Base-by-base conservation (phyloP, 2,329 filamentous ascomycete genomes). In the Lachnellula cervina region DNA sequence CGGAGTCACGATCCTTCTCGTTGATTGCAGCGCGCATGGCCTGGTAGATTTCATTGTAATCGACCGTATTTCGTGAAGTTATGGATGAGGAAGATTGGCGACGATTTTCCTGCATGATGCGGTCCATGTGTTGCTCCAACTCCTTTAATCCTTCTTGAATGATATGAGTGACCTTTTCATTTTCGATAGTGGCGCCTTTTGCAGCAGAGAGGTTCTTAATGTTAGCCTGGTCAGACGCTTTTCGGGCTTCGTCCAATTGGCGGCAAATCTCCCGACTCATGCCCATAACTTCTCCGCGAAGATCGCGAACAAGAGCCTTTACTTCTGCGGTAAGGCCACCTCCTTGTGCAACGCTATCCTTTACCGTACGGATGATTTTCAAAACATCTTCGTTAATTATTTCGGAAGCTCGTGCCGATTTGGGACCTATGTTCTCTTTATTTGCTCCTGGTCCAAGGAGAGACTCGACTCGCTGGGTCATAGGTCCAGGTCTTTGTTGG, bases 251-350 rank as follows among this genome's bases (percentile, higher is more conserved):
- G 59, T 94, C 89, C n/a, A 97, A 80, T 62, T 91, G 88, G 55
- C 90, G 87, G 42, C 88, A 91, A 48, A 97, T 83, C 62, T 97
- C 91, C 55, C 93, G 82, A 4, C 93, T 93, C 92, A 97, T 97
- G 3, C 91, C 92, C 4, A 97, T 79, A 8, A 97, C 91, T 69
- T 97, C 93, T 2, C 91, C 92, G 21, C 93, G 86, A 37, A 97
- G 79, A 67, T 97, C 92, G 23, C 91, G 86, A 8, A 97, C 89
- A 8, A 96, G 79, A 4, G 90, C 86, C 72, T 97, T 97, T 61
- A 96, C 90, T 70, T 96, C 90, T 54, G 90, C 90, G 1, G 91
- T 96, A 51, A 97, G 80, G 5, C 92, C 90, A 56, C 93, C 93
- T 42, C 89, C 86, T 70, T 96, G 89, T 0, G 89, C 80, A 55